Base-by-base conservation (phyloP, 1,139 yeast genomes). In the Nakaseomyces bracarensis region DNA sequence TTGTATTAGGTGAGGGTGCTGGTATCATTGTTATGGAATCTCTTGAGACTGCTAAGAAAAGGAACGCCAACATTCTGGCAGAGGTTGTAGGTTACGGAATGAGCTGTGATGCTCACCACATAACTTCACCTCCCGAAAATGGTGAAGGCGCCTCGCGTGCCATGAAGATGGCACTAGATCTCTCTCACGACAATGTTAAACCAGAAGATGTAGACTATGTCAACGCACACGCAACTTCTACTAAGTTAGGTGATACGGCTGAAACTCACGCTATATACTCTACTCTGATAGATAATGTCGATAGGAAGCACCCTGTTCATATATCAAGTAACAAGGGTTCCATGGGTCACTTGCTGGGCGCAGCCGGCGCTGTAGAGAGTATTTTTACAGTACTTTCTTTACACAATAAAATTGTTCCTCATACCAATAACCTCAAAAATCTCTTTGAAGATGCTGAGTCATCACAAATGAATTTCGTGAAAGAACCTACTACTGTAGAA, bases 141-240 rank as follows among this genome's bases (percentile, higher is more conserved):
- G 98, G 97, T 1, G 72, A 74, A 37, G 98, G 98, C 4, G 97
- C 97, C 0, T 70, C 63, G 47, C 67, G 83, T 47, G 81, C 97
- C 3, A 91, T 93, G 95, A 64, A 69, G 41, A 74, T 75, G 72
- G 95, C 97, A 0, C 52, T 89, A 16, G 60, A 64, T 19, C 67
- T 71, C n/a, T 31, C 40, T 28, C 36, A 33, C 26, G 79, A 82
- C 1, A 58, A 61, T 1, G 48, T 74, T 2, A 53, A 56, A 1
- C 70, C 78, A 0, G 41, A 56, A 2, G 67, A 74, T 3, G 68
- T 91, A 7, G 86, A 74, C 41, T 91, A 87, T 57, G 71, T 93
- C 40, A 93, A 93, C 63, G 97, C 98, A 1, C 99, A 93, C 63
- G 98, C 99, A 0, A 93, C 99, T 0, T 84, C 96, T 0, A 93